Evolutionary conservation across 148 eudicot genomes (phyloP).

Genomic region (Rhododendron molle): DNA sequence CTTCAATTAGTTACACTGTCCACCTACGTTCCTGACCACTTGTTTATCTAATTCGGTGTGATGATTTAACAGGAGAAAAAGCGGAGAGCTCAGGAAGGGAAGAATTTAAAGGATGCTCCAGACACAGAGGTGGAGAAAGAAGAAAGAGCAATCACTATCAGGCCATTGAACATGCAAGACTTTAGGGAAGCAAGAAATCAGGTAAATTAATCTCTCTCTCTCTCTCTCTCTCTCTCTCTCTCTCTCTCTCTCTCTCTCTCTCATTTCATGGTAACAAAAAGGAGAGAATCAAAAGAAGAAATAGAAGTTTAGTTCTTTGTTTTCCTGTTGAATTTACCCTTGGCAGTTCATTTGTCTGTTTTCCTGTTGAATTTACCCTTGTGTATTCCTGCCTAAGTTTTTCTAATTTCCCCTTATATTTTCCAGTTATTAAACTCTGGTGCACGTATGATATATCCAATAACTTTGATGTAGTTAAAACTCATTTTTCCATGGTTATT

Average conservation of each 20-base stretch:
- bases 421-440: background rate
- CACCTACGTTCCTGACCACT: background rate
- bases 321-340: background rate
- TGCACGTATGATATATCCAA: background rate
- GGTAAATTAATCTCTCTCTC: conserved; percentile 27
- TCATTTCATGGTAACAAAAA: background rate
- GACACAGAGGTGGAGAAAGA: conserved; percentile 28
- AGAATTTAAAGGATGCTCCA: conserved; percentile 12
- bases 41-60: background rate
- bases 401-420: background rate
- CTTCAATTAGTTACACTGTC: background rate
- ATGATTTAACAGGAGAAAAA: conserved; percentile 43
- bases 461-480: background rate
- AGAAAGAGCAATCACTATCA: conserved; percentile 54
- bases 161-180: conserved; percentile 73
- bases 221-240: background rate
- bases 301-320: background rate
- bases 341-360: background rate
- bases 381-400: background rate
- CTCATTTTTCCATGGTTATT: background rate
- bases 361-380: background rate
- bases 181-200: conserved; percentile 77
- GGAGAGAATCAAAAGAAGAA: background rate
- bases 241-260: background rate
- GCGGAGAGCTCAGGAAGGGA: conserved; percentile 32